These are phyloP conservation scores for Leishmania lainsoni DNA, from an alignment of 208 protist species.

Conservation along the genomic window DNA sequence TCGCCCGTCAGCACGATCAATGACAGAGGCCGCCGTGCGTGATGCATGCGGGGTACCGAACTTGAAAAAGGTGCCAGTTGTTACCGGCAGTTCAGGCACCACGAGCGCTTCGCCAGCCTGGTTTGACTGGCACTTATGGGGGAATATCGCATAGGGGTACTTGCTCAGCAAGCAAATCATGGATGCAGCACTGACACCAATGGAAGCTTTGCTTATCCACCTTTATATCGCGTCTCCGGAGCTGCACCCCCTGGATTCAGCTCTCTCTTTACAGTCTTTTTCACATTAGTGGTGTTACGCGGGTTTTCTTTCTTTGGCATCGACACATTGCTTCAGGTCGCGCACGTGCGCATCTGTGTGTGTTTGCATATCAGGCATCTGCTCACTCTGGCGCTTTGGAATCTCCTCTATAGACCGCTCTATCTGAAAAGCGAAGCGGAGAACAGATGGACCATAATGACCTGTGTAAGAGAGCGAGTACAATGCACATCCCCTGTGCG, in stretches of 20 bases:
- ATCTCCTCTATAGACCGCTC: neutral
- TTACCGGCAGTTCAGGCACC: neutral
- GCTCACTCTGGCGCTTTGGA: neutral
- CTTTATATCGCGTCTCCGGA: neutral
- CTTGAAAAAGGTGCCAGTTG: neutral
- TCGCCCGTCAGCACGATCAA: slow-evolving; percentile 26
- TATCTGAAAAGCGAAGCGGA: neutral
- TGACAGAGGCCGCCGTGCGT: slow-evolving; percentile 32
- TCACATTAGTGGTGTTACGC: neutral
- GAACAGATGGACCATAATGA: neutral
- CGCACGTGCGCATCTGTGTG: neutral
- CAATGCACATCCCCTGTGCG: neutral
- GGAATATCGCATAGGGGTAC: neutral
- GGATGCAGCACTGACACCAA: neutral
- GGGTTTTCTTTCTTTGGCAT: neutral
- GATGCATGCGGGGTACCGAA: neutral
- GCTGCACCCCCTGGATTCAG: neutral
- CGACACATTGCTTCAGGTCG: neutral
- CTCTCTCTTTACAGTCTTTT: neutral
- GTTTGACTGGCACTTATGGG: neutral
- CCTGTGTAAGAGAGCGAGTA: neutral
- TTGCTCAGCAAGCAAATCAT: no score
- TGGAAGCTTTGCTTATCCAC: no score
- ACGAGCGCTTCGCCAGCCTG: neutral
- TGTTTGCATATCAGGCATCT: neutral